phyloP scores from a whole-genome alignment of 768 basidiomycete genomes.

The Psilocybe subaeruginosa region DNA sequence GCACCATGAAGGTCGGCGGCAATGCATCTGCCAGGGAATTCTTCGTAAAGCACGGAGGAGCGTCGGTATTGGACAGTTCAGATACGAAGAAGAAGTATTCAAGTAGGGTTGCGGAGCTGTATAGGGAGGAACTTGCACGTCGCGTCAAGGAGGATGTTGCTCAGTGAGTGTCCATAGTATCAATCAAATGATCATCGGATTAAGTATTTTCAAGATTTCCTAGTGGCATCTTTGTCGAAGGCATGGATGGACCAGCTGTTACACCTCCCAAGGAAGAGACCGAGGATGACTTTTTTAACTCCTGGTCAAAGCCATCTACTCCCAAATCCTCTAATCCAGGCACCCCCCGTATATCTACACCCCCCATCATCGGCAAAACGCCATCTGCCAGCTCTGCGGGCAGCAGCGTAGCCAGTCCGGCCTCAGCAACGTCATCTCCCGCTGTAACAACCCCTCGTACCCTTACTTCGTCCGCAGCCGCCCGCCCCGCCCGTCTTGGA shows the following conservation, averaged over 20 bases:
- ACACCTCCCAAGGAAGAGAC: constrained; percentile 44
- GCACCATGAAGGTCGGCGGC: constrained; percentile 96
- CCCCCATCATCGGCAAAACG: constrained; percentile 63
- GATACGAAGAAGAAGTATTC: constrained; percentile 93
- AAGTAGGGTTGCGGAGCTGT: constrained; percentile 79
- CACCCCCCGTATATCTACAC: constrained; percentile 51
- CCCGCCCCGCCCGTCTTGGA: constrained; percentile 47
- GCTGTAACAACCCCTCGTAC: constrained; percentile 46
- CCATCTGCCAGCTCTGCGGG: constrained; percentile 37
- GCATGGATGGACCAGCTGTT: constrained; percentile 53
- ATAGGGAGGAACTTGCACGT: constrained; percentile 88
- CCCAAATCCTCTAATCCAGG: constrained; percentile 56
- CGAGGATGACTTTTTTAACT: constrained; percentile 96
- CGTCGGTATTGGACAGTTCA: constrained; percentile 65
- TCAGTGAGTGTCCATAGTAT: constrained; percentile 46
- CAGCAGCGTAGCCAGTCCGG: constrained; percentile 30
- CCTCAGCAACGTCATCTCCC: constrained; percentile 48
- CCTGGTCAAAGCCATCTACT: constrained; percentile 88
- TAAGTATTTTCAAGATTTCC: constrained; percentile 63
- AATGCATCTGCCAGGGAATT: constrained; percentile 88
- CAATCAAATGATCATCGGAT: constrained; percentile 1
- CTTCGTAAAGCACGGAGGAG: constrained; percentile 85
- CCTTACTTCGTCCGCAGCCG: constrained; percentile 65
- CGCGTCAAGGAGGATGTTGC: constrained; percentile 76
- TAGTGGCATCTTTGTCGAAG: constrained; percentile 79